Evolutionary conservation across 805 yeast species (phyloP).

Genomic region (Komagataella populi): DNA sequence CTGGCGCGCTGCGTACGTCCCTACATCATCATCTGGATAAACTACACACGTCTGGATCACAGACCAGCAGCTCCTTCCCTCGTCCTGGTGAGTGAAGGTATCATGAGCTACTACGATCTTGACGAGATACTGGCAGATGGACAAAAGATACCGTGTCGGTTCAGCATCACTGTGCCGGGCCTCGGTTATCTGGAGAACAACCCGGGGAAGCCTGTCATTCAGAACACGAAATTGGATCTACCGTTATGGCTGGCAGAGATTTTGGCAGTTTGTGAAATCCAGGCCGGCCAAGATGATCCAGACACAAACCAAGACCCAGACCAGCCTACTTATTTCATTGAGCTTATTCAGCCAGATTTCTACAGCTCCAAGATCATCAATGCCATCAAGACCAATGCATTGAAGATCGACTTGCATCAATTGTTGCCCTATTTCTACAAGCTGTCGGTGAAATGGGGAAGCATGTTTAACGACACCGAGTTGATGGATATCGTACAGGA

Average conservation of each 20-base stretch:
- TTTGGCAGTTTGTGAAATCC: slow-evolving; percentile 38
- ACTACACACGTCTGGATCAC: not conserved
- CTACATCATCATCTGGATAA: not conserved
- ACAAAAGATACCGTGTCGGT: slow-evolving; percentile 66
- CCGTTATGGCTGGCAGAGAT: slow-evolving; percentile 86
- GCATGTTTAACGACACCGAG: slow-evolving; percentile 52
- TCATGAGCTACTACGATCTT: slow-evolving; percentile 47
- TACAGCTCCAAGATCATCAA: slow-evolving; percentile 54
- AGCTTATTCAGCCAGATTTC: slow-evolving; percentile 58
- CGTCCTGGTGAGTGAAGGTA: not conserved
- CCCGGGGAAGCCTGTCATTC: slow-evolving; percentile 45
- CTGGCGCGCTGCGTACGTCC: not conserved
- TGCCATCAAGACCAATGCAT: slow-evolving; percentile 67
- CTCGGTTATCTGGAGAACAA: slow-evolving; percentile 79
- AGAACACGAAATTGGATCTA: slow-evolving; percentile 55
- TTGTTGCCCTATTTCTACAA: slow-evolving; percentile 55
- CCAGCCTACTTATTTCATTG: slow-evolving; percentile 39
- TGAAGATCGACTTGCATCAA: slow-evolving; percentile 50
- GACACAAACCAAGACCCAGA: slow-evolving; percentile 18
- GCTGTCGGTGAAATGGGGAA: slow-evolving; percentile 66
- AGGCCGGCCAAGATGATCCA: slow-evolving; percentile 7
- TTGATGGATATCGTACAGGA: slow-evolving; percentile 30
- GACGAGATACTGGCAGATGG: slow-evolving; percentile 65
- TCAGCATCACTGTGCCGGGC: slow-evolving; percentile 69
- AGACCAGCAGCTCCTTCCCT: not conserved